phyloP scores from a whole-genome alignment of 306 rosid species.

The Sophora flavescens region DNA sequence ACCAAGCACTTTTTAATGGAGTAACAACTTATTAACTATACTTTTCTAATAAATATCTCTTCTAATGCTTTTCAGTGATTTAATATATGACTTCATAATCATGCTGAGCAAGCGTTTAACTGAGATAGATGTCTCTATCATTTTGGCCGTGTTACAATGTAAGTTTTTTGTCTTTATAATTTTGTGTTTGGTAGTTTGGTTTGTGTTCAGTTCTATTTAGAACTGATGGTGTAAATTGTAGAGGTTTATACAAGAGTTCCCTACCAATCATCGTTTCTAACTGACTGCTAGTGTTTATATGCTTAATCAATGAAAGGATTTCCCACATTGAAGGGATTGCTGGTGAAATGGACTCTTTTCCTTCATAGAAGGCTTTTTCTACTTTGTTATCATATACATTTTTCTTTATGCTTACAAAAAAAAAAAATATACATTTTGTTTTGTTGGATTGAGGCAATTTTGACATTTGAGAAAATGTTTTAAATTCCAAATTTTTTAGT shows the following conservation, averaged over 20 bases:
- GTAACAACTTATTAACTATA: constrained; percentile 11
- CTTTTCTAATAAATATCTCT: constrained; percentile 49
- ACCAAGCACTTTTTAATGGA: constrained; percentile 4
- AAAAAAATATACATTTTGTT: background rate
- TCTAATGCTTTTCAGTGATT: constrained; percentile 71
- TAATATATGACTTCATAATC: constrained; percentile 79
- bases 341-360: constrained; percentile 13
- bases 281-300: constrained; percentile 11
- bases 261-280: constrained; percentile 19
- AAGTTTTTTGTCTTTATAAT: constrained; percentile 49
- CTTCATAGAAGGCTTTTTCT: constrained; percentile 1
- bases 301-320: constrained; percentile 28
- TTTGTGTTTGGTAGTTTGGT: background rate
- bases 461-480: constrained; percentile 9
- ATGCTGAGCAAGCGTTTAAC: constrained; percentile 78
- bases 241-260: background rate
- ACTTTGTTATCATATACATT: constrained; percentile 7
- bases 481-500: constrained; percentile 11
- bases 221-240: constrained; percentile 14
- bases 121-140: constrained; percentile 87
- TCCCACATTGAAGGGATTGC: constrained; percentile 6
- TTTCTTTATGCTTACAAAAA: too few relatives aligned
- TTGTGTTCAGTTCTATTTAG: constrained; percentile 29
- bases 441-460: background rate
- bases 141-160: constrained; percentile 79